Conservation (phyloP, 2,329 filamentous ascomycete species). For the Corniculantispora saksenae region DNA sequence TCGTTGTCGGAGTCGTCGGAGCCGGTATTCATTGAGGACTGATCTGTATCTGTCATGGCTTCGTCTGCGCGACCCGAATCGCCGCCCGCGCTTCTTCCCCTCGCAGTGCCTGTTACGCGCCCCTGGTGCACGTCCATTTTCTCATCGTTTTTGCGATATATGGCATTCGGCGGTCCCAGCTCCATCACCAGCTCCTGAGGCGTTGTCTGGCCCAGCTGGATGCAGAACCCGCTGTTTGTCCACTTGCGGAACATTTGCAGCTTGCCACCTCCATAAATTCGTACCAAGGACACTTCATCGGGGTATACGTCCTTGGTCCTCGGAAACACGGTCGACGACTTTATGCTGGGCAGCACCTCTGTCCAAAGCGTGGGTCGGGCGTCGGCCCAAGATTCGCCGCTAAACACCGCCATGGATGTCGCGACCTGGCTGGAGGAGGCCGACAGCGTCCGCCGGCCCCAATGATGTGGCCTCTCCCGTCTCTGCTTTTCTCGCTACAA, state of each 20-base stretch:
- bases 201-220: slow-evolving; percentile 81
- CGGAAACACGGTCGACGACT: slow-evolving; percentile 66
- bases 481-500: slow-evolving; percentile 60
- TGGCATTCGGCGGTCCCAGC: slow-evolving; percentile 88
- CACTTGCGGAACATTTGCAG: slow-evolving; percentile 76
- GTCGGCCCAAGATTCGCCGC: slow-evolving; percentile 87
- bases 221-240: slow-evolving; percentile 66
- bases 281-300: slow-evolving; percentile 82
- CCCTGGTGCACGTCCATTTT: slow-evolving; percentile 82
- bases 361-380: slow-evolving; percentile 77
- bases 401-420: slow-evolving; percentile 86
- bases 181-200: slow-evolving; percentile 90
- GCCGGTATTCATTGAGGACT: slow-evolving; percentile 70
- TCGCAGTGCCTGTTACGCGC: slow-evolving; percentile 53
- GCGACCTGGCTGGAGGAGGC: slow-evolving; percentile 68
- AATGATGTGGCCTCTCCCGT: slow-evolving; percentile 52
- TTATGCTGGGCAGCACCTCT: slow-evolving; percentile 70
- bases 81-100: slow-evolving; percentile 45
- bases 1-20: slow-evolving; percentile 67
- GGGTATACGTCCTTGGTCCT: slow-evolving; percentile 79
- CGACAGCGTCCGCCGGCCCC: slow-evolving; percentile 25
- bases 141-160: slow-evolving; percentile 88
- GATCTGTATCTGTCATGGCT: slow-evolving; percentile 66
- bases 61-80: slow-evolving; percentile 55
- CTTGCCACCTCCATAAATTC: slow-evolving; percentile 74